Evolutionary conservation across 805 yeast species (phyloP), one percentile per base, ranked within the genome.

Genomic region (Ogataea salicorniae): DNA sequence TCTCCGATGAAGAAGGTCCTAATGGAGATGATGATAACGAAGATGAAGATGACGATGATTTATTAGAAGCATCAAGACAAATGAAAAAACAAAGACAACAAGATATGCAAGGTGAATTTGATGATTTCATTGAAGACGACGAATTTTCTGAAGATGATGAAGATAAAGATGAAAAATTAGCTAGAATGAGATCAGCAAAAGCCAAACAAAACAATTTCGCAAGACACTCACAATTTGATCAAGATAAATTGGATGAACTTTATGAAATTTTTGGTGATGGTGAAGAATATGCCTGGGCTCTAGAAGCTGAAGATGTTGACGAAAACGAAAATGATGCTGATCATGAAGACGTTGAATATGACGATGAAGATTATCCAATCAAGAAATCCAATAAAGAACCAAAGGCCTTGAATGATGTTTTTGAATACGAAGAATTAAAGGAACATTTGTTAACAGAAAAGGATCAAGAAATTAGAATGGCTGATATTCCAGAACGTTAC

Each of bases 201-300:
- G 62, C 64, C 18, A 59, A 60, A 42, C 66, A 63, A 37, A 54
- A 55, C 14, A 60, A 62, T 37, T 61, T 63, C 41, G 52, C 66
- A 14, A 60, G 61, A 45, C 57, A 58, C 43, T 61, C 71, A 52
- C 76, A 87, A 59, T 70, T 86, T 39, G 96, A 94, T 58, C 84
- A 94, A 46, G 98, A 94, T 59, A 87, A 88, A 63, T 79, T 92
- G 54, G 94, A 89, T 60, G 97, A 92, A 66, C 79, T 94, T 62
- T 90, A 83, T 60, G 99, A 94, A 64, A 88, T 94, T 14, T 94
- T 94, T 63, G 99, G 99, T 55, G 95, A 90, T 65, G 99, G 99
- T 44, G 90, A 83, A 54, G 97, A 92, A 61, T 94, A 94, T 67
- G 97, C 88, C 48, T 94, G 99, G 98, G 99, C 99, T 13, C 73